Evolutionary conservation across 2,329 filamentous ascomycete species (phyloP), one percentile per base, ranked within the genome.

Genomic region (Periconia sp.): DNA sequence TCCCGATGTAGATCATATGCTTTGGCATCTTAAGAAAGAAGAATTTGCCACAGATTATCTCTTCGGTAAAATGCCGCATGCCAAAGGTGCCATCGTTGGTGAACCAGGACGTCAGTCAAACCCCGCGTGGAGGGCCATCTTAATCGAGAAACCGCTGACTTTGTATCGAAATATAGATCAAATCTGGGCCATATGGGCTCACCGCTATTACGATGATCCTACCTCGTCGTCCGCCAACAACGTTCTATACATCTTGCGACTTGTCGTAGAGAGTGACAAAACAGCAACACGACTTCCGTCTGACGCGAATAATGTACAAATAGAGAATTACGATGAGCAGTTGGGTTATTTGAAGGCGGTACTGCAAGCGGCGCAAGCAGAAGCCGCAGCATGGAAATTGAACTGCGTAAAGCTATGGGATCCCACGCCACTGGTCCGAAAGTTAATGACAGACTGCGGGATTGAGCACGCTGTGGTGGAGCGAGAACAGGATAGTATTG

Each of bases 371-470:
- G 91, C 90, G 2, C 84, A 86, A 63, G 73, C 74, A 3, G 85
- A 93, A 72, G 91, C 91, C 1, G 72, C 75, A 1, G 77, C 82
- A 49, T 94, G 89, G 87, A 75, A 81, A 20, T 84, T 90, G 72
- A 77, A 79, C 35, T 80, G 82, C 37, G 82, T 96, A 8, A 81
- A 90, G 66, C 76, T 94, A 47, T 96, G 92, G 92, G 95, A 94
- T 68, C 91, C 91, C 0, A 81, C 81, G 7, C 76, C 81, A 71
- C 69, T 65, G 60, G 66, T 71, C 8, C 47, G 53, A 31, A 30
- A 58, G 50, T 50, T 62, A 31, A 11, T 64, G 41, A 48, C 20
- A 20, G 31, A 48, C 27, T 63, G 45, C 42, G 58, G 50, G 6
- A 45, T 70, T 7, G 33, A 54, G 13, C 47, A 61, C 53, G 23